phyloP scores from a whole-genome alignment of 257 asterid genomes.

The Capsicum rhomboideum region DNA sequence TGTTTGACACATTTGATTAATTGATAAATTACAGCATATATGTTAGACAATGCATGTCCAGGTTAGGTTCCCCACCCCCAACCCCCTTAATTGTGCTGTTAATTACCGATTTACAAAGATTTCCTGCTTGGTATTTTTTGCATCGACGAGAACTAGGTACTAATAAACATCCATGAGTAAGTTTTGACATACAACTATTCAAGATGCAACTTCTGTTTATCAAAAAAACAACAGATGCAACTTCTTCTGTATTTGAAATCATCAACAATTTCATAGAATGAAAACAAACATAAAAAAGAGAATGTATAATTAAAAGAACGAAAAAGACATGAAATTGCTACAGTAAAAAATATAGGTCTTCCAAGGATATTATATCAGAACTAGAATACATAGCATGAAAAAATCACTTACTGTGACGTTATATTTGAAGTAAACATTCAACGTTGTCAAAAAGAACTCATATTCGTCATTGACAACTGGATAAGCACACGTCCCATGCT shows the following conservation, averaged over 20 bases:
- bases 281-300: not conserved
- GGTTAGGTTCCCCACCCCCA: not conserved
- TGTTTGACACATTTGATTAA: not conserved
- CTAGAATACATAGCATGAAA: not conserved
- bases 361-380: not conserved
- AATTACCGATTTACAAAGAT: not conserved
- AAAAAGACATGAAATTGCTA: not conserved
- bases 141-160: not conserved
- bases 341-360: not conserved
- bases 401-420: slow-evolving; percentile 63
- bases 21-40: not conserved
- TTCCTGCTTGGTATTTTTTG: not conserved
- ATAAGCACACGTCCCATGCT: slow-evolving; percentile 87
- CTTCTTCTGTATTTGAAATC: not conserved
- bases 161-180: not conserved
- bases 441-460: slow-evolving; percentile 61
- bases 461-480: slow-evolving; percentile 71
- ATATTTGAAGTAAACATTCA: slow-evolving; percentile 73
- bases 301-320: not conserved
- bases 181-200: not conserved
- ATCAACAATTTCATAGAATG: not conserved
- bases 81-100: not conserved
- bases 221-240: not conserved
- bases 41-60: not conserved
- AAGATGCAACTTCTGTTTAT: not conserved